phyloP scores from a whole-genome alignment of 768 basidiomycete genomes.

The Russula lepida region DNA sequence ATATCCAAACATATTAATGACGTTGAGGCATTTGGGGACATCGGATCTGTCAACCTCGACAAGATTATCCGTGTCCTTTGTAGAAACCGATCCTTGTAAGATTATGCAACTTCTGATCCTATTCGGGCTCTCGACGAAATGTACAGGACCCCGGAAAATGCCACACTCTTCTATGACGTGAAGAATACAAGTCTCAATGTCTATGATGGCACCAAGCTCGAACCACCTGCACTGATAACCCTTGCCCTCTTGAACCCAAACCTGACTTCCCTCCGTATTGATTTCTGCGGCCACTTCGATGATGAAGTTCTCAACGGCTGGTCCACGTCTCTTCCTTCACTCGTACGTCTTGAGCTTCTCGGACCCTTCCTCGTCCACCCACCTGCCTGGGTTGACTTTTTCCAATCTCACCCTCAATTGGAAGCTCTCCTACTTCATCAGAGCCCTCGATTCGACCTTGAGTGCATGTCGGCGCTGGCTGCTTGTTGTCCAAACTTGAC shows the following conservation, averaged over 20 bases:
- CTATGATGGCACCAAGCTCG: conserved; percentile 82
- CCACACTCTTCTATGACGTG: conserved; percentile 73
- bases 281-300: conserved; percentile 79
- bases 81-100: conserved; percentile 74
- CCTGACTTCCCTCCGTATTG: conserved; percentile 67
- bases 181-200: conserved; percentile 59
- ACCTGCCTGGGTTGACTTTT: conserved; percentile 66
- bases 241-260: conserved; percentile 80
- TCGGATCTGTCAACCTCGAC: conserved; percentile 77
- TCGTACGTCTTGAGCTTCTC: conserved; percentile 69
- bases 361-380: conserved; percentile 81
- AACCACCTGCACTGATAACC: conserved; percentile 55
- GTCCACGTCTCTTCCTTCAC: conserved; percentile 50
- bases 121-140: not conserved
- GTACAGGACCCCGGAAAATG: conserved; percentile 68
- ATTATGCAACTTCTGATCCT: not conserved
- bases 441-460: conserved; percentile 75
- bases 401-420: conserved; percentile 54
- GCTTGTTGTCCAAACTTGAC: conserved; percentile 44
- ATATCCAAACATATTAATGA: conserved; percentile 83
- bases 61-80: conserved; percentile 76
- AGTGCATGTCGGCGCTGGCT: conserved; percentile 54
- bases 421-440: conserved; percentile 73
- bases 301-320: conserved; percentile 51
- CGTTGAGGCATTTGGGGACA: conserved; percentile 82